Base-by-base conservation (phyloP, 2,329 filamentous ascomycete genomes). In the Metarhizium rileyi region DNA sequence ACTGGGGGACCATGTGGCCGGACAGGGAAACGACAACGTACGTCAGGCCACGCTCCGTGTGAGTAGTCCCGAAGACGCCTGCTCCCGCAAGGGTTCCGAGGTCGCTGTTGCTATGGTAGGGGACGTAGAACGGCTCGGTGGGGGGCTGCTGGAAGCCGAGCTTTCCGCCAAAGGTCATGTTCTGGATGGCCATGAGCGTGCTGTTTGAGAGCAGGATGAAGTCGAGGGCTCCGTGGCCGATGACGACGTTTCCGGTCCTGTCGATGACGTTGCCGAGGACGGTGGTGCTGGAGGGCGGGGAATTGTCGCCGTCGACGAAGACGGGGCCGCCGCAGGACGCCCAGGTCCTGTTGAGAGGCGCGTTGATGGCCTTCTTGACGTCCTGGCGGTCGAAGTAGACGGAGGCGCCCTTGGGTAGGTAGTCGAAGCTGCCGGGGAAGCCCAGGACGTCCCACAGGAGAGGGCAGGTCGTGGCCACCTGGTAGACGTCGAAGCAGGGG, bases 401-500 rank as follows among this genome's bases (percentile, higher is more conserved):
- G 0, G 65, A 63, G 0, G 56, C 54, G 12, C 80, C 74, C 5
- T 83, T 83, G 0, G 68, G 70, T 0, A 84, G 82, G 0, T 78
- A 60, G 63, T 87, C 88, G 20, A 65, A 61, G 1, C 74, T 76
- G 14, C 82, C 81, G 0, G 85, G 84, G 68, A 85, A 85, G 35
- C 83, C 84, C 3, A 90, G 73, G 0, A 87, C 69, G 55, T 89
- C 84, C 77, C 80, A 88, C 7, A 81, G 71, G 7, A 85, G 57
- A 1, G 86, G 86, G 61, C 86, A 90, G 9, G 81, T 86, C 2
- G 77, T 80, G 7, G 78, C 77, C 14, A 90, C 74, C 44, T 84
- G 76, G 67, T 89, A 90, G 26, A 85, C 68, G 61, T 88, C 77
- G 66, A 83, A 90, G 69, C 87, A 90, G 0, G 86, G 86, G 66